These are phyloP conservation scores for Dichomitus squalens DNA, from an alignment of 1,284 basidiomycete species.

Conservation along the genomic window DNA sequence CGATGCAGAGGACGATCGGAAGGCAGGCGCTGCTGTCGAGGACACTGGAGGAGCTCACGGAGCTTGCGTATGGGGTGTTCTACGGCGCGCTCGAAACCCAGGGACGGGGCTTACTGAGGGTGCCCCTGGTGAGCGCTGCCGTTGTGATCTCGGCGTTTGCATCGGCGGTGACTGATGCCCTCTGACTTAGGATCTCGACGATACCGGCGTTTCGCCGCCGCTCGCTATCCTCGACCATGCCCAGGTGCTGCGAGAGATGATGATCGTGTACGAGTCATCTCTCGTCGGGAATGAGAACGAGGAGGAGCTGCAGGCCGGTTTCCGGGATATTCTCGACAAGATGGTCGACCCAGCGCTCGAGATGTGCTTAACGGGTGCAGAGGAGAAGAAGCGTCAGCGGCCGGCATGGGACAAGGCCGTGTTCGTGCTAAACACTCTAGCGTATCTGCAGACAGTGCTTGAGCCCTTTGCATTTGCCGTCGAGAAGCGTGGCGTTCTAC, in stretches of 20 bases:
- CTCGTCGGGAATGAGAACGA: conserved; percentile 63
- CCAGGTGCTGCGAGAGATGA: conserved; percentile 85
- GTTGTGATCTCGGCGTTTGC: too few species aligned
- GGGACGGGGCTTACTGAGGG: conserved; percentile 72
- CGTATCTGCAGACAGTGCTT: conserved; percentile 74
- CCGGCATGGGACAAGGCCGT: conserved; percentile 78
- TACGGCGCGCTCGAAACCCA: conserved; percentile 85
- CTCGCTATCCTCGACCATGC: conserved; percentile 78
- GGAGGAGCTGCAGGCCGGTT: conserved; percentile 53
- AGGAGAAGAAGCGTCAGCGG: conserved; percentile 59
- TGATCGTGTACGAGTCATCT: conserved; percentile 85
- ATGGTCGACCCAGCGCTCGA: conserved; percentile 84
- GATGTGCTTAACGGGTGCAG: conserved; percentile 71
- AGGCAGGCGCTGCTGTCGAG: conserved; percentile 75
- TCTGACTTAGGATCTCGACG: conserved; percentile 64
- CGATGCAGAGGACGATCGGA: conserved; percentile 92
- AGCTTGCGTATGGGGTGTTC: conserved; percentile 81
- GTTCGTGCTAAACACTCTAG: conserved; percentile 84
- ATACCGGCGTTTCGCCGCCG: conserved; percentile 78
- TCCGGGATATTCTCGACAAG: conserved; percentile 74
- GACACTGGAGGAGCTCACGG: conserved; percentile 85
- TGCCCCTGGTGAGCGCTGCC: conserved; percentile 61
- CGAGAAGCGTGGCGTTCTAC: conserved; percentile 60
- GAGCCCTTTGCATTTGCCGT: conserved; percentile 76
- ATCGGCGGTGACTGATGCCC: not conserved